Evolutionary conservation across 1,284 basidiomycete genomes (phyloP), one percentile per base, ranked within the genome.

Genomic region (Lentinus polychrous): DNA sequence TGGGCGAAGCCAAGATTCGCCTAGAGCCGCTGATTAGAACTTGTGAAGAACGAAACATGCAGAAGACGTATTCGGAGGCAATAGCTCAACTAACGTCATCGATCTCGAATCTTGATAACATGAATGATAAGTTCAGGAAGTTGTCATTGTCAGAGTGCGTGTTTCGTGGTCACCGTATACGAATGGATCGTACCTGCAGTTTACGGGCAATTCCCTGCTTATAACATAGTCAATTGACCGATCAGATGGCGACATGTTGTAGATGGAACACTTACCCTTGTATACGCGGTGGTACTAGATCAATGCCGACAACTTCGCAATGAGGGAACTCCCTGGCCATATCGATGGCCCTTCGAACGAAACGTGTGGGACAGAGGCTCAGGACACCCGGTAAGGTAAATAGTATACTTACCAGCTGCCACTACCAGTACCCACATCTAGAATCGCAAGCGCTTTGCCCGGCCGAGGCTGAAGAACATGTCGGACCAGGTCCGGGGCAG

Each of bases 341-440:
- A 45, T 65, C 65, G 38, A 66, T 55, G 22, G 63, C 64, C 65
- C 65, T 67, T 46, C 22, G 39, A 37, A 46, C 24, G 36, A 34
- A 34, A 34, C 8, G 10, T 34, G 8, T 34, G 10, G n/a, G n/a
- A 27, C 27, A 27, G 27, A 27, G 27, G 35, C 12, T 37, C 18
- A 40, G 49, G 20, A 34, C 48, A 31, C 54, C 36, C 23, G 31
- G 14, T 17, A 45, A 8, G n/a, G 6, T 6, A n/a, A 36, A 36
- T 11, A 10, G 8, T 23, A 15, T 27, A 54, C 57, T 45, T 47
- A 65, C 66, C 66, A 68, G 45, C 61, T 64, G 34, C 66, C 66
- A 43, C 66, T 66, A 33, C 66, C 66, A 10, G 65, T 62, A 5
- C 66, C 66, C 17, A 67, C 60, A 35, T 68, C 66, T 17, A 67